Percentiles rank a stretch among this genome's conserved stretches.
Conservation (phyloP, 768 basidiomycete genomes). For the Tephrocybe sp. region DNA sequence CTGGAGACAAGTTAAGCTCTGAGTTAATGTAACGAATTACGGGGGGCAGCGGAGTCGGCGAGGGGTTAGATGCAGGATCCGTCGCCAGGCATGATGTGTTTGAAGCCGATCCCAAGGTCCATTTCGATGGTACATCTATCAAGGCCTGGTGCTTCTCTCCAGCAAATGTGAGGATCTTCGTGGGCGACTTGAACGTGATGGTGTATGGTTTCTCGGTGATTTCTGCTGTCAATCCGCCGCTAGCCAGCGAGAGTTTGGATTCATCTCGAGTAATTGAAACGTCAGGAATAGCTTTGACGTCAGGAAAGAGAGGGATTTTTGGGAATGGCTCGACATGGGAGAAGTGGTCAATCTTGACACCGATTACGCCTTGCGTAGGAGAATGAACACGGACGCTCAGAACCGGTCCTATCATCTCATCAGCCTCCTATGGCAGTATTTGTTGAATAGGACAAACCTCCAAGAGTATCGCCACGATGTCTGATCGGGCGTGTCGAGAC, state of each 20-base stretch:
- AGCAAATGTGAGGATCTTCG: constrained; percentile 43
- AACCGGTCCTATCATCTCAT: constrained; percentile 40
- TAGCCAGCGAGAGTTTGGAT: constrained; percentile 32
- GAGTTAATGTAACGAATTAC: constrained; percentile 49
- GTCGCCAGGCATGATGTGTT: constrained; percentile 56
- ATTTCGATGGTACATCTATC: constrained; percentile 53
- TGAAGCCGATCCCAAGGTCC: constrained; percentile 49
- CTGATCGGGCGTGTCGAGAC: constrained; percentile 61
- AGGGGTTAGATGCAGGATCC: constrained; percentile 58
- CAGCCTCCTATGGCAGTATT: constrained; percentile 13
- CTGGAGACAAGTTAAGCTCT: constrained; percentile 64
- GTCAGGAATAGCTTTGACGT: constrained; percentile 47
- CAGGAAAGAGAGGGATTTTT: constrained; percentile 60
- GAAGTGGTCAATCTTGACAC: constrained; percentile 57
- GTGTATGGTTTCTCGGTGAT: constrained; percentile 61
- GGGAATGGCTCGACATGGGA: constrained; percentile 40
- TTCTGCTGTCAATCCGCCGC: constrained; percentile 50
- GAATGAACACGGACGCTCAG: constrained; percentile 50
- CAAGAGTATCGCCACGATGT: constrained; percentile 62
- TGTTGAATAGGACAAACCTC: constrained; percentile 33
- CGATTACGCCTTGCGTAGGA: constrained; percentile 53
- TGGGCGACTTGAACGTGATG: constrained; percentile 56
- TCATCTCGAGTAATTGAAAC: constrained; percentile 34
- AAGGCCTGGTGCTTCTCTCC: constrained; percentile 56
- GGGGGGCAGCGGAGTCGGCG: constrained; percentile 38